phyloP scores from a whole-genome alignment of 305 asterid species.

The Rubia balearica region DNA sequence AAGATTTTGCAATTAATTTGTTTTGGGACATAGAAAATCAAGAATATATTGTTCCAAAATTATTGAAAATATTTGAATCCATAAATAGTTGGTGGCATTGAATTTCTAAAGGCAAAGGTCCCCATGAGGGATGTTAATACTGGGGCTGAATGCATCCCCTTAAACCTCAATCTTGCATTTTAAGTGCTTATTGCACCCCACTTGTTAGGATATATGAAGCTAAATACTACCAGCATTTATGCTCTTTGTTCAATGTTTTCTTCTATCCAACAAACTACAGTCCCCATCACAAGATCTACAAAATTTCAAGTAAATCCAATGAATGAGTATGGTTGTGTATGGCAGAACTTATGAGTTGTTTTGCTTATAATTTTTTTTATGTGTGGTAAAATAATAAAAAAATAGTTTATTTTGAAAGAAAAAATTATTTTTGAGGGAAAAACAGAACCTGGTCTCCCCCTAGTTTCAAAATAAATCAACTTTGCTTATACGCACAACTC shows the following conservation, averaged over 20 bases:
- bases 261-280: conserved; percentile 9
- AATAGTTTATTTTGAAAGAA: too few species aligned
- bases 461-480: too few species aligned
- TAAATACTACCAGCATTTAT: conserved; percentile 29
- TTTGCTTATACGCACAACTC: too few species aligned
- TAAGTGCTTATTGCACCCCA: conserved; percentile 30
- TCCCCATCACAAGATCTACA: conserved; percentile 10
- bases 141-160: conserved; percentile 43
- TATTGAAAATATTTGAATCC: background rate
- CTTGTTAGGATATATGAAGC: conserved; percentile 35
- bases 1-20: background rate
- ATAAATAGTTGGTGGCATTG: conserved; percentile 7
- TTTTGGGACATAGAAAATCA: background rate
- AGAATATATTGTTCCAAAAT: background rate
- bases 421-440: too few species aligned
- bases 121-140: conserved; percentile 24
- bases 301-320: background rate
- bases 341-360: too few species aligned
- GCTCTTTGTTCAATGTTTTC: conserved; percentile 34
- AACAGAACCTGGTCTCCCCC: too few species aligned
- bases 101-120: conserved; percentile 22
- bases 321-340: conserved; percentile 11
- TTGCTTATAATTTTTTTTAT: too few species aligned
- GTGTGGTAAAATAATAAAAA: too few species aligned
- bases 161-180: conserved; percentile 16